Conservation (phyloP, 805 yeast species). For the Wickerhamomyces queroliae region DNA sequence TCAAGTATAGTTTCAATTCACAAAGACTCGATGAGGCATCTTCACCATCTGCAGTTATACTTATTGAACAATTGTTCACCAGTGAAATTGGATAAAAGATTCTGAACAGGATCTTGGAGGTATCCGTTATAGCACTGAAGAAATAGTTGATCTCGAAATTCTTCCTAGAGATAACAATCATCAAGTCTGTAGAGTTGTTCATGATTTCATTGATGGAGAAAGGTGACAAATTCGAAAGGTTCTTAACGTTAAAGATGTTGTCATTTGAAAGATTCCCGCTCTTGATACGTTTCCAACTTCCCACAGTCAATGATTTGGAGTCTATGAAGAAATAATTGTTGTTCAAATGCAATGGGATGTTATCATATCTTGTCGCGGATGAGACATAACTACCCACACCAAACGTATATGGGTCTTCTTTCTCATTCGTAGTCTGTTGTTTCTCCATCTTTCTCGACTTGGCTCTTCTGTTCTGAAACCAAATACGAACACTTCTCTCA, state of each 20-base stretch:
- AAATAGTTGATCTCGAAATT: slow-evolving; percentile 73
- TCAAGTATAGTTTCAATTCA: slow-evolving; percentile 45
- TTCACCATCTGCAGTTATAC: slow-evolving; percentile 35
- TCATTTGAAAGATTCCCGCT: slow-evolving; percentile 45
- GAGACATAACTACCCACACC: slow-evolving; percentile 3
- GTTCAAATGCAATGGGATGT: slow-evolving; percentile 49
- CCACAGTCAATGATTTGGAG: slow-evolving; percentile 63
- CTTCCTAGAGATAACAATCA: slow-evolving; percentile 65
- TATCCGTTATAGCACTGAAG: slow-evolving; percentile 64
- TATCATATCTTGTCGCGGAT: slow-evolving; percentile 27
- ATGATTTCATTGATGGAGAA: slow-evolving; percentile 55
- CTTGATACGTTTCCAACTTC: slow-evolving; percentile 75
- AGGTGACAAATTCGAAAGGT: slow-evolving; percentile 61
- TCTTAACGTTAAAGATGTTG: slow-evolving; percentile 33
- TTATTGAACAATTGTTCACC: slow-evolving; percentile 53
- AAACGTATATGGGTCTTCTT: slow-evolving; percentile 11
- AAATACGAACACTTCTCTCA: slow-evolving; percentile 83
- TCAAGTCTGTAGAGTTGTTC: slow-evolving; percentile 59
- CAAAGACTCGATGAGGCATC: slow-evolving; percentile 21
- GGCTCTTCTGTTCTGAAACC: slow-evolving; percentile 90
- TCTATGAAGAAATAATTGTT: slow-evolving; percentile 67
- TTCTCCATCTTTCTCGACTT: slow-evolving; percentile 65
- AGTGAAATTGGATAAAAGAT: slow-evolving; percentile 63
- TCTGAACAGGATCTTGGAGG: slow-evolving; percentile 60
- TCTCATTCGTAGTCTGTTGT: slow-evolving; percentile 23